A percentile compares a stretch with the other conserved stretches of the same genome.
These are phyloP conservation scores for Fusarium sp. DNA, from an alignment of 2,329 filamentous ascomycete genomes.

Conservation along the genomic window DNA sequence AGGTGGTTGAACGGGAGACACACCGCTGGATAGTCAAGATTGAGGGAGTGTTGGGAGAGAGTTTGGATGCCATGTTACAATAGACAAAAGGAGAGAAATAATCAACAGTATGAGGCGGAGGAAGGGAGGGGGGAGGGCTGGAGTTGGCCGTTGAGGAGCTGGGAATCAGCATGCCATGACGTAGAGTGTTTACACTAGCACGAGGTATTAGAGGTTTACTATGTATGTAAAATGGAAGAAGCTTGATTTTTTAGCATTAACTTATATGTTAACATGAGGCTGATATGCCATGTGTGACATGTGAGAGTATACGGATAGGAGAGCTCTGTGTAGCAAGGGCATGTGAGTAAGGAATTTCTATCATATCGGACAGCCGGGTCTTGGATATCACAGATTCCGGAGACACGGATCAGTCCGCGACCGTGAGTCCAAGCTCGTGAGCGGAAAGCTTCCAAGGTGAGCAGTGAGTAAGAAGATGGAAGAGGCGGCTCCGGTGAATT, in stretches of 20 bases:
- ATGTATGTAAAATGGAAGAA: conserved; percentile 20
- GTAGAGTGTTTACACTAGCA: conserved; percentile 8
- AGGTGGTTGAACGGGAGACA: conserved; percentile 89
- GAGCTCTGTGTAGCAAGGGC: background rate
- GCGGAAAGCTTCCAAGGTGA: conserved; percentile 5
- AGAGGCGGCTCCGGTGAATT: conserved; percentile 36
- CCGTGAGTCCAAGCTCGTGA: background rate
- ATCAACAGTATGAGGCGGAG: conserved; percentile 13
- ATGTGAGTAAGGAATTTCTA: conserved; percentile 18
- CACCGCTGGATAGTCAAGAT: conserved; percentile 91
- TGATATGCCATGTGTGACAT: conserved; percentile 4
- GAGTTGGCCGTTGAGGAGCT: conserved; percentile 24
- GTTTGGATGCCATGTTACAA: conserved; percentile 89
- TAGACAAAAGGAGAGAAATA: conserved; percentile 55
- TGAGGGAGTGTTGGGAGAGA: conserved; percentile 89
- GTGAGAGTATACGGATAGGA: conserved; percentile 3
- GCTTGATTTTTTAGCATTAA: background rate
- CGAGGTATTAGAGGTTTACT: conserved; percentile 1
- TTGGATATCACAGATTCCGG: conserved; percentile 4
- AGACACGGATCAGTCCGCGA: conserved; percentile 29
- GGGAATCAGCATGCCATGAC: conserved; percentile 23
- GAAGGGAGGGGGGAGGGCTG: conserved; percentile 7
- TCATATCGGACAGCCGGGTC: conserved; percentile 28
- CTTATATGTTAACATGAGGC: background rate
- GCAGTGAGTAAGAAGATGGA: conserved; percentile 5